Evolutionary conservation across 1,139 yeast genomes (phyloP).

Genomic region (Suhomyces maxii): DNA sequence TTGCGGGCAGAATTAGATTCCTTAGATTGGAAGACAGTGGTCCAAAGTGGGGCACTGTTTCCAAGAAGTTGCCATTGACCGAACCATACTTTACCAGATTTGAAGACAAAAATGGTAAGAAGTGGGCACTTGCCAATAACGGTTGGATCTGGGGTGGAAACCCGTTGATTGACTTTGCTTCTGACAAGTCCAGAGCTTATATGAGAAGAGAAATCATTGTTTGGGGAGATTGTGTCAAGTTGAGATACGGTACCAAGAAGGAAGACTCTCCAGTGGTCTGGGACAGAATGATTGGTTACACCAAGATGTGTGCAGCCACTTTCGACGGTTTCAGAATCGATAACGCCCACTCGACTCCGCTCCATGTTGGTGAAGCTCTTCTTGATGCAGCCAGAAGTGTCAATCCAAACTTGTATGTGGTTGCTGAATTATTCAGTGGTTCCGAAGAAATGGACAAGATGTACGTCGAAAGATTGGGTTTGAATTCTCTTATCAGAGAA

Average conservation of each 20-base stretch:
- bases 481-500: constrained; percentile 85
- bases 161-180: constrained; percentile 91
- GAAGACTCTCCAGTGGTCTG: constrained; percentile 87
- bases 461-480: constrained; percentile 87
- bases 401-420: constrained; percentile 85
- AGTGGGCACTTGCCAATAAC: constrained; percentile 82
- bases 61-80: constrained; percentile 58
- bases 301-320: constrained; percentile 68
- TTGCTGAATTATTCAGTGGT: constrained; percentile 92
- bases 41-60: constrained; percentile 69
- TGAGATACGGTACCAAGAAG: constrained; percentile 76
- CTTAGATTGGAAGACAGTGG: constrained; percentile 77
- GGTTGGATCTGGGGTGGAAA: constrained; percentile 99
- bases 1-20: constrained; percentile 73
- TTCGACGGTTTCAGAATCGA: constrained; percentile 92
- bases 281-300: constrained; percentile 82
- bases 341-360: constrained; percentile 93
- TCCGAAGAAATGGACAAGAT: constrained; percentile 87
- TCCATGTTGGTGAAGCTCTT: constrained; percentile 88
- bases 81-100: constrained; percentile 89
- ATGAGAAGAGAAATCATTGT: constrained; percentile 89
- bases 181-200: constrained; percentile 74
- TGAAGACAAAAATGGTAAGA: constrained; percentile 48
- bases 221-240: constrained; percentile 97
- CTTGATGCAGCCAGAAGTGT: constrained; percentile 85